phyloP scores from a whole-genome alignment of 768 basidiomycete genomes.

The Daedaleopsis nitida region DNA sequence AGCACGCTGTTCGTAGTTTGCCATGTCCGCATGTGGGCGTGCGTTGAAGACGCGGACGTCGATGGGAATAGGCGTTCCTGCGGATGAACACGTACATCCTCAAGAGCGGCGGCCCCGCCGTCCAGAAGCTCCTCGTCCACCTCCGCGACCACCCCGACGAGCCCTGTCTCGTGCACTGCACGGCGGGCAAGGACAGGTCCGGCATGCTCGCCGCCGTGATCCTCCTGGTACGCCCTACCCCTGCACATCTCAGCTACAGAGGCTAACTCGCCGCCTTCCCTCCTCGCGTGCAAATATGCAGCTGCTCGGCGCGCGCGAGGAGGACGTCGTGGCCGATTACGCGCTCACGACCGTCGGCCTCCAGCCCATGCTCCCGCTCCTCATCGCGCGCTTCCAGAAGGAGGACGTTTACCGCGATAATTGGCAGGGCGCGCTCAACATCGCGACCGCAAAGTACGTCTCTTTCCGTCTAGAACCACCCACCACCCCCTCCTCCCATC shows the following conservation, averaged over 20 bases:
- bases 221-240: constrained; percentile 35
- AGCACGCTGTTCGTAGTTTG: constrained; percentile 10
- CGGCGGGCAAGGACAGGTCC: constrained; percentile 47
- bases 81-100: constrained; percentile 34
- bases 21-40: background rate
- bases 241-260: too few species aligned
- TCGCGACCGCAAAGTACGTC: constrained; percentile 38
- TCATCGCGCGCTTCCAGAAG: constrained; percentile 36
- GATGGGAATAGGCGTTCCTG: constrained; percentile 33
- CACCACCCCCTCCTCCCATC: too few species aligned
- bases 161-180: constrained; percentile 46
- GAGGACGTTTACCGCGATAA: constrained; percentile 36
- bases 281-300: constrained; percentile 14
- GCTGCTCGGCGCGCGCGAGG: constrained; percentile 43
- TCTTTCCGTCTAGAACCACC: too few species aligned
- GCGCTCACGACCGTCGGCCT: constrained; percentile 41
- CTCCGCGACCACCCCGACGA: constrained; percentile 40
- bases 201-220: constrained; percentile 41
- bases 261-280: too few species aligned
- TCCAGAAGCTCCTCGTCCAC: constrained; percentile 38
- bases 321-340: constrained; percentile 44
- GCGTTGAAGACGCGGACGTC: background rate
- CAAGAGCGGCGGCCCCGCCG: constrained; percentile 34
- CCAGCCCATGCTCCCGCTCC: constrained; percentile 33
- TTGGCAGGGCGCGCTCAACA: constrained; percentile 37